Base-by-base conservation (phyloP, 164 flowering plant species). In the Magnolia kwangsiensis region DNA sequence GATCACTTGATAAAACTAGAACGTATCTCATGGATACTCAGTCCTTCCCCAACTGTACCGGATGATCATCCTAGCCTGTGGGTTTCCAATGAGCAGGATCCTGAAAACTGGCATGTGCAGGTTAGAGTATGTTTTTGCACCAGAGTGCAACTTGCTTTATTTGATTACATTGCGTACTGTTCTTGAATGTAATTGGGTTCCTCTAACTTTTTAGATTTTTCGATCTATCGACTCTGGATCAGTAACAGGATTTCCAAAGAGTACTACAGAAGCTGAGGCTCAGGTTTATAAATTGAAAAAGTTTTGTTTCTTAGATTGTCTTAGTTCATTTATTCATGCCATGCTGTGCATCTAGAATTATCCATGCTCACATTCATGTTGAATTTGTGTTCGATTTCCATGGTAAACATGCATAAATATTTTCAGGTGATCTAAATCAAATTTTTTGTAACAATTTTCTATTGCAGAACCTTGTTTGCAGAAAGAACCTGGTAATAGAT, bases 191-290 rank as follows among this genome's bases (percentile, higher is more conserved):
- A 18, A 10, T 74, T 78, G 23, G 20, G 51, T 72, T 77, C 82
- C 55, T 75, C 69, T 70, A 58, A n/a, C 63, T 74, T 77, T 77
- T 69, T 87, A 93, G 98, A 76, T 93, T 72, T 90, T 93, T 69
- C 87, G 98, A 51, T 93, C 98, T 24, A 93, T 93, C 72, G 98
- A 93, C 86, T 90, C 98, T 20, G 96, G 93, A 76, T 93, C 98
- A 66, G 61, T 91, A 71, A 86, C 82, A 83, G 93, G 92, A 64
- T 91, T 93, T 82, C 92, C 94, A 1, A 87, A 80, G 78, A 29
- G 50, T 49, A 81, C 77, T 63, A 77, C 72, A 11, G 50, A 69
- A 61, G 87, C 88, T 69, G 65, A 78, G 31, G 77, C 78, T 23
- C 82, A 83, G 95, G 97, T 92, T 78, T 72, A 67, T 72, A 14